phyloP scores from a whole-genome alignment of 2,329 filamentous ascomycete genomes.

The Falciphora oryzae region DNA sequence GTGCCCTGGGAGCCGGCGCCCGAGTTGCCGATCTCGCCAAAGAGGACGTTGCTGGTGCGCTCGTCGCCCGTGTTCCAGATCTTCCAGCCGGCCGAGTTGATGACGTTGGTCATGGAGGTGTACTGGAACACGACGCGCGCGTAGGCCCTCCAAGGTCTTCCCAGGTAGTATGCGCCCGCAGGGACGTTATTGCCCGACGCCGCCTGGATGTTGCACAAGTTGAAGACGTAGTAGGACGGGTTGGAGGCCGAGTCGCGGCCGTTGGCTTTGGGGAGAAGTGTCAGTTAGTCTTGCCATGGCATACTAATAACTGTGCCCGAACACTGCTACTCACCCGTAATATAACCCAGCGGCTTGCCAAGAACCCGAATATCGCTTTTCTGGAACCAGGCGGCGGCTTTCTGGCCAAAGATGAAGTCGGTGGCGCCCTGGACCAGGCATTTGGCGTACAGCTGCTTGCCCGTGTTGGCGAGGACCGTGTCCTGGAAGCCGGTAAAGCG shows the following conservation, averaged over 20 bases:
- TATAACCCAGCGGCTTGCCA: constrained; percentile 28
- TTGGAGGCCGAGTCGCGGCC: constrained; percentile 31
- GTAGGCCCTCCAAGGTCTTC: constrained; percentile 41
- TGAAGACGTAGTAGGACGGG: constrained; percentile 40
- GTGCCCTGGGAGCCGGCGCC: constrained; percentile 49
- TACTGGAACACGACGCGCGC: constrained; percentile 43
- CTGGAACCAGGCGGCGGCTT: constrained; percentile 38
- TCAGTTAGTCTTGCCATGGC: constrained; percentile 6
- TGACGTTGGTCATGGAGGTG: constrained; percentile 44
- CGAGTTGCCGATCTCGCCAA: constrained; percentile 50
- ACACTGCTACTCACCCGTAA: constrained; percentile 30
- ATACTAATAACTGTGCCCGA: background rate
- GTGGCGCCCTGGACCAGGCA: constrained; percentile 28
- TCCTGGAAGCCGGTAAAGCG: constrained; percentile 43
- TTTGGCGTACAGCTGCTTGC: constrained; percentile 40
- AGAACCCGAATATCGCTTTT: constrained; percentile 33
- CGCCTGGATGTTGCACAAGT: constrained; percentile 32
- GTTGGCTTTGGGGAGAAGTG: constrained; percentile 26
- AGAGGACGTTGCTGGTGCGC: constrained; percentile 28
- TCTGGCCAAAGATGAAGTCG: constrained; percentile 32
- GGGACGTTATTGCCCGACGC: constrained; percentile 28
- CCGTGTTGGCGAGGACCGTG: constrained; percentile 39
- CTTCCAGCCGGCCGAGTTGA: constrained; percentile 55
- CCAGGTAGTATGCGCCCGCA: constrained; percentile 38
- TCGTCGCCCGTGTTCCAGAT: constrained; percentile 28